phyloP scores from a whole-genome alignment of 768 basidiomycete species.

The Naganishia kalamii region DNA sequence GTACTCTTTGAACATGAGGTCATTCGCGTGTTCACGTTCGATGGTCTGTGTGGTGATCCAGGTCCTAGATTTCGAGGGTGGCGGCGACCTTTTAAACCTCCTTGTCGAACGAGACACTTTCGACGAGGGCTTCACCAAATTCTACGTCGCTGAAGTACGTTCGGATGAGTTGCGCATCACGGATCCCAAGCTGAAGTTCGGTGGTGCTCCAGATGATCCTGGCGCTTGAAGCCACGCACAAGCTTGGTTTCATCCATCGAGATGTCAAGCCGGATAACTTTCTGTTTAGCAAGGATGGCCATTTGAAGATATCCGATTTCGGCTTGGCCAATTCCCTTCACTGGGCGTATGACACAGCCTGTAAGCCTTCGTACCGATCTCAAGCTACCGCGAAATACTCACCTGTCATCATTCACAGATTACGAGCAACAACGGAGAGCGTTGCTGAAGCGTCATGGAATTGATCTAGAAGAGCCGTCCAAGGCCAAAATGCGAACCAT shows the following conservation, averaged over 20 bases:
- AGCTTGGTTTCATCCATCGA: conserved; percentile 91
- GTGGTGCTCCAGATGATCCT: conserved; percentile 69
- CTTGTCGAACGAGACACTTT: conserved; percentile 67
- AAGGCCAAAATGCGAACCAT: conserved; percentile 69
- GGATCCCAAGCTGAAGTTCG: background rate
- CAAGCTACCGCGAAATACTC: background rate
- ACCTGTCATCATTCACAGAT: conserved; percentile 46
- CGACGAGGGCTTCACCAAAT: conserved; percentile 53
- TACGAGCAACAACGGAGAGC: conserved; percentile 89
- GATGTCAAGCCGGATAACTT: conserved; percentile 95
- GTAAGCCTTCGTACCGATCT: background rate
- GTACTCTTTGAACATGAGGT: conserved; percentile 38
- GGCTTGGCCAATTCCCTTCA: conserved; percentile 83
- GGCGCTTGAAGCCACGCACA: conserved; percentile 85
- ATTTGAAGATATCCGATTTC: conserved; percentile 92
- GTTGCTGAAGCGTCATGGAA: conserved; percentile 82
- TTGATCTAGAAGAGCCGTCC: conserved; percentile 84
- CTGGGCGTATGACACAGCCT: conserved; percentile 90
- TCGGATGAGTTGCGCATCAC: background rate
- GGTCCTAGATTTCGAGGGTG: conserved; percentile 93
- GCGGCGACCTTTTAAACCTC: conserved; percentile 90
- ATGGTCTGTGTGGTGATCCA: conserved; percentile 32
- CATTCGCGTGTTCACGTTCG: background rate
- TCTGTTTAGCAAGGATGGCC: conserved; percentile 84
- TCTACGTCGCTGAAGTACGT: conserved; percentile 85